Evolutionary conservation across 2,329 filamentous ascomycete genomes (phyloP), one percentile per base, ranked within the genome.

Genomic region (Neonectria hederae): DNA sequence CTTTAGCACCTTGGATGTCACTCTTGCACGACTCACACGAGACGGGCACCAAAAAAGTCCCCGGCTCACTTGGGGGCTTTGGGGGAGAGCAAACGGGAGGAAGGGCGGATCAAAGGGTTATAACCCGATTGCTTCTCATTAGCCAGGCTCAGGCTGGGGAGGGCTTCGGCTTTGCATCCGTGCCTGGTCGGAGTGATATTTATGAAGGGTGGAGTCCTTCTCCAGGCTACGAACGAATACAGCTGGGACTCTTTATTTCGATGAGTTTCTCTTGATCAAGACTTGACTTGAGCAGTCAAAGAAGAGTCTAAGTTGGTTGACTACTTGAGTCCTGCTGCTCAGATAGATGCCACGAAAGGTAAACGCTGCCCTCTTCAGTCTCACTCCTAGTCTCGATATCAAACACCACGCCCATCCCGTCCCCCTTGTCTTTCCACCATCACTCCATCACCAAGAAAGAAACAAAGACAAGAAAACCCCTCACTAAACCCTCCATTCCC

Each of bases 261-360:
- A 32, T 32, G 5, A 9, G 8, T 32, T 32, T 3, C 3, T 13
- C 35, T 38, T 17, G 10, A 32, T 32, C n/a, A n/a, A 9, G 30
- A 4, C 28, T 28, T 28, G 17, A 49, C 24, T 30, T 19, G 46
- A 30, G 24, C 3, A n/a, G 46, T 13, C 26, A 11, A 14, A 30
- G 17, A 49, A n/a, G 46, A n/a, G 17, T n/a, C 24, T 19, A 14
- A 22, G 24, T 8, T 17, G 19, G 8, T 21, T 6, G 9, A n/a
- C 10, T 28, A 28, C 46, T 30, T 13, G 46, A 35, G 43, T 28
- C 45, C 28, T 28, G 17, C 53, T 59, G 32, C 30, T 32, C 30
- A 38, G 14, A 38, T 45, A 55, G 62, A 64, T 59, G 56, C 55
- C 62, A 32, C 56, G 62, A 64, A 64, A 63, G 51, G 60, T 63